phyloP scores from a whole-genome alignment of 2,329 filamentous ascomycete genomes.

The Scopulariopsis brevicaulis region DNA sequence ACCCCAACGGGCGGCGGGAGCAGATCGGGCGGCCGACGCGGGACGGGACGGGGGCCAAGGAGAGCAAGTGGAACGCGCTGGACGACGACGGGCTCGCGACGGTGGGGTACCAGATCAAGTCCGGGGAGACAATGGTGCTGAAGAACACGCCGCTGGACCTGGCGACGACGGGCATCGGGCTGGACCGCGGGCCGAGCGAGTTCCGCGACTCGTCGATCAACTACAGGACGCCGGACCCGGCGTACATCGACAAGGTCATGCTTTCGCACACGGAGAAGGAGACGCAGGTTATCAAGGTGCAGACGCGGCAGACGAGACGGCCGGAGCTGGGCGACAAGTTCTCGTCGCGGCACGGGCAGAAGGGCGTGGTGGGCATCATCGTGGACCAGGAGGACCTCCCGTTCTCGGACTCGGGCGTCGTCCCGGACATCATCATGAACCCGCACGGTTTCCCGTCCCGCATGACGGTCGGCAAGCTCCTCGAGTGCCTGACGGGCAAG shows the following conservation, averaged over 20 bases:
- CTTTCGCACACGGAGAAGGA: constrained; percentile 82
- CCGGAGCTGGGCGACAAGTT: constrained; percentile 98
- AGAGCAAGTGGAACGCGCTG: constrained; percentile 60
- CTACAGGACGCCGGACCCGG: constrained; percentile 74
- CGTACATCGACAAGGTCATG: constrained; percentile 95
- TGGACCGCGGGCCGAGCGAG: constrained; percentile 50
- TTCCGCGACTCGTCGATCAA: constrained; percentile 59
- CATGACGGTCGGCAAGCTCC: constrained; percentile 98
- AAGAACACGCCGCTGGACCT: constrained; percentile 79
- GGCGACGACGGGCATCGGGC: constrained; percentile 58
- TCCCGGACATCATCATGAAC: constrained; percentile 99
- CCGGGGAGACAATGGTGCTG: constrained; percentile 80
- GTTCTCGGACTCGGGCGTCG: constrained; percentile 80
- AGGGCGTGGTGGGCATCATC: constrained; percentile 94
- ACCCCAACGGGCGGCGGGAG: constrained; percentile 66
- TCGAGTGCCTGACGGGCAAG: constrained; percentile 91
- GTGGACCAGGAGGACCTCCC: constrained; percentile 95
- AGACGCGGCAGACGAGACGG: constrained; percentile 88
- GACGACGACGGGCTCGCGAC: constrained; percentile 82
- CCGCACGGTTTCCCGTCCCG: constrained; percentile 98
- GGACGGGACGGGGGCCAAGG: constrained; percentile 48
- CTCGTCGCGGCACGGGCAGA: constrained; percentile 95
- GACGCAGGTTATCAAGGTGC: constrained; percentile 79
- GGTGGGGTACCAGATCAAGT: constrained; percentile 68
- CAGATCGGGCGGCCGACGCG: constrained; percentile 48